Conservation (phyloP, 1,284 basidiomycete species). For the Xerocomus alliaceus region DNA sequence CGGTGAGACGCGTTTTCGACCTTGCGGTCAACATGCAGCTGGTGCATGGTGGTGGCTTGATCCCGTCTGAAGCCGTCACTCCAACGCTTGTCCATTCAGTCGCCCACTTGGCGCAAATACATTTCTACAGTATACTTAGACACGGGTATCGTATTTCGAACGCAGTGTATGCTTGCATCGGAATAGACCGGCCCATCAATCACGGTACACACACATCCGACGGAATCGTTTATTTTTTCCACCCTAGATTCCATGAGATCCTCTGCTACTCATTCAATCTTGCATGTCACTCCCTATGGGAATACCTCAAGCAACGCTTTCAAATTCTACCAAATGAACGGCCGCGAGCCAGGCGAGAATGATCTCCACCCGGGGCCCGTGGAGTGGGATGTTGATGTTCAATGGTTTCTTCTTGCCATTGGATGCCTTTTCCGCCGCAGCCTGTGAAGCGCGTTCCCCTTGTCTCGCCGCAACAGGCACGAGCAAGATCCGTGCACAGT, state of each 20-base stretch:
- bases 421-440: conserved; percentile 54
- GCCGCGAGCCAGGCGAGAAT: conserved; percentile 82
- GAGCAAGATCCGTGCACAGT: conserved; percentile 71
- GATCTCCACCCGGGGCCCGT: conserved; percentile 82
- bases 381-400: conserved; percentile 79
- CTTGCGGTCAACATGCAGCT: conserved; percentile 33
- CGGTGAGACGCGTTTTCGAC: conserved; percentile 24
- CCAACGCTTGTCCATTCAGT: conserved; percentile 10
- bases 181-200: background rate
- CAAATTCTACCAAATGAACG: conserved; percentile 75
- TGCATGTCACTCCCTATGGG: background rate
- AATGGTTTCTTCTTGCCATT: conserved; percentile 59
- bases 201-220: background rate
- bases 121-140: conserved; percentile 6
- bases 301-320: conserved; percentile 48
- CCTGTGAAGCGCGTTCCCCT: conserved; percentile 57
- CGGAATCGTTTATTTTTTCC: background rate
- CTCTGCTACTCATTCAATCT: background rate
- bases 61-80: background rate
- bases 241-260: conserved; percentile 31
- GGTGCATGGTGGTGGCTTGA: conserved; percentile 30
- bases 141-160: background rate
- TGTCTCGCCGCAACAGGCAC: conserved; percentile 69
- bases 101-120: conserved; percentile 14
- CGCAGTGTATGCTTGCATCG: no score